phyloP scores from a whole-genome alignment of 768 basidiomycete genomes.

The Leucosporidium yakuticum region DNA sequence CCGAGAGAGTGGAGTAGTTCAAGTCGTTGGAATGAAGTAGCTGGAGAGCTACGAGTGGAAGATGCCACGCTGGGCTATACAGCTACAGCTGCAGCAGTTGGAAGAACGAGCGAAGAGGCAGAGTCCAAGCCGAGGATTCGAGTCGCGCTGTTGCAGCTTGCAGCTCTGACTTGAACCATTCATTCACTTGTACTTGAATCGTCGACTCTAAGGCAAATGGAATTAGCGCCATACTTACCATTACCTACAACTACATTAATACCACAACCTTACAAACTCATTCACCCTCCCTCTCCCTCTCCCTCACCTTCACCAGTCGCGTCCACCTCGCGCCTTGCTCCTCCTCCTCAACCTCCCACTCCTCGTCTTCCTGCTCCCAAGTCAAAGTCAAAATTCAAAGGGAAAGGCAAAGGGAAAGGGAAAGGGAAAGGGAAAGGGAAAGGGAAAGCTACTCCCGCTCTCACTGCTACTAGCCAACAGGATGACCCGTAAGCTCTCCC shows the following conservation, averaged over 20 bases:
- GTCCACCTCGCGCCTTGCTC: not conserved
- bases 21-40: not conserved
- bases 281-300: not conserved
- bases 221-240: not conserved
- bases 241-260: not conserved
- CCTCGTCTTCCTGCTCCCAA: too few species aligned
- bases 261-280: not conserved
- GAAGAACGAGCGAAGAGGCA: too few species aligned
- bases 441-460: not conserved
- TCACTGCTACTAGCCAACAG: not conserved
- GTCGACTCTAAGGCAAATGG: not conserved
- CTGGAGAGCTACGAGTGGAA: not conserved
- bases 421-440: not conserved
- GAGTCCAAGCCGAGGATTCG: not conserved
- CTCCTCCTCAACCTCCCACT: not conserved
- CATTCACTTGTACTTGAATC: not conserved
- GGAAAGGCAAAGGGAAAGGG: not conserved
- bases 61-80: not conserved
- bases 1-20: slow-evolving; percentile 16
- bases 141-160: not conserved
- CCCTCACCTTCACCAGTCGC: not conserved
- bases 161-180: not conserved
- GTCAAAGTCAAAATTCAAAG: too few species aligned
- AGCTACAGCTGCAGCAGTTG: too few species aligned
- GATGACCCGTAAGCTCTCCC: not conserved